These are phyloP conservation scores for Senecio squalidus DNA, from an alignment of 140 eudicot species.

Conservation along the genomic window DNA sequence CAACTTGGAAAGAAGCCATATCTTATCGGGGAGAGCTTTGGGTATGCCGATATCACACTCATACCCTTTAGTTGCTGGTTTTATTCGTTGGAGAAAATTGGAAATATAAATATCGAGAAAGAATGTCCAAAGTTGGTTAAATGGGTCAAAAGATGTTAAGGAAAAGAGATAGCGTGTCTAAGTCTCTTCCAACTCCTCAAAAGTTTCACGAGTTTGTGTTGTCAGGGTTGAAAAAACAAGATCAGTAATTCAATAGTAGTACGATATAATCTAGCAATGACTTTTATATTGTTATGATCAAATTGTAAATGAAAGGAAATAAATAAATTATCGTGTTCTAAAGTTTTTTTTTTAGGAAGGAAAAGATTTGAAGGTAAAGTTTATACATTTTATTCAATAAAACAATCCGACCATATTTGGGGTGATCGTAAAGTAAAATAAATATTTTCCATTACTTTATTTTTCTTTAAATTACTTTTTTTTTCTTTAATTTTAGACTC, in stretches of 20 bases:
- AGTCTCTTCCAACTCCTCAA: slow-evolving; percentile 14
- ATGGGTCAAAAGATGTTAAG: slow-evolving; percentile 21
- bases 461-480: no score
- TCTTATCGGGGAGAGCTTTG: slow-evolving; percentile 12
- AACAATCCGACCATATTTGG: no score
- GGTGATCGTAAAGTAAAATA: no score
- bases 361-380: no score
- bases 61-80: slow-evolving; percentile 15
- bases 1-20: slow-evolving; percentile 27
- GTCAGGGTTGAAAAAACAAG: background rate
- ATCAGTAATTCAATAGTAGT: background rate
- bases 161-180: slow-evolving; percentile 15
- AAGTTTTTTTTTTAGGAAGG: no score
- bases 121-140: slow-evolving; percentile 7
- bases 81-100: slow-evolving; percentile 1
- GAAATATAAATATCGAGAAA: slow-evolving; percentile 11
- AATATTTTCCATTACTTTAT: no score
- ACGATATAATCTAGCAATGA: no score
- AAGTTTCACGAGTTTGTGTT: slow-evolving; percentile 2
- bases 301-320: no score
- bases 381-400: no score
- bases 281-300: no score
- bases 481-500: no score
- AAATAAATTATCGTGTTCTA: no score
- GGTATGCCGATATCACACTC: slow-evolving; percentile 15